Evolutionary conservation across 2,329 filamentous ascomycete species (phyloP).

Genomic region (Aspergillus eucalypticola): DNA sequence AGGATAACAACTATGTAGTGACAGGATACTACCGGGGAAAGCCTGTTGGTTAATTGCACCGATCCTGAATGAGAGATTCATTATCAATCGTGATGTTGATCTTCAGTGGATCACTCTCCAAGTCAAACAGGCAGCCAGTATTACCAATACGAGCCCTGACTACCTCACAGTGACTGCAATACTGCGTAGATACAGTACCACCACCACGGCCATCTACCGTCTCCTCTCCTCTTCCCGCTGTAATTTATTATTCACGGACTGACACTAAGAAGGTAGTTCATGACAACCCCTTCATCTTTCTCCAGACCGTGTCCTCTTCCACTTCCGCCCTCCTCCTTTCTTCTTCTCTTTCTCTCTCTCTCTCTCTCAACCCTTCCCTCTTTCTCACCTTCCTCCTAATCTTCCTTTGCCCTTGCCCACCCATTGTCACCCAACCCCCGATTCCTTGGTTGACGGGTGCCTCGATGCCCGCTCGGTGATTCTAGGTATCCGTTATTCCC

Average conservation of each 20-base stretch:
- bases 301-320: conserved; percentile 21
- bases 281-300: conserved; percentile 12
- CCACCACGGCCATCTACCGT: not conserved
- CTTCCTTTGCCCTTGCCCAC: not conserved
- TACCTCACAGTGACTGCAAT: not conserved
- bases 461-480: conserved; percentile 24
- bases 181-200: not conserved
- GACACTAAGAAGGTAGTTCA: conserved; percentile 6
- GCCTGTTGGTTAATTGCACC: not conserved
- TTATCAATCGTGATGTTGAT: not conserved
- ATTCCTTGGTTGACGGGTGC: conserved; percentile 15
- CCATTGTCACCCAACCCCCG: conserved; percentile 8
- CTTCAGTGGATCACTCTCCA: not conserved
- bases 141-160: conserved; percentile 2
- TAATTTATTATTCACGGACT: conserved; percentile 16
- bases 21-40: not conserved
- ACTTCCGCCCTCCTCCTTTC: conserved; percentile 8
- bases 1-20: not conserved
- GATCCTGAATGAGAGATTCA: not conserved
- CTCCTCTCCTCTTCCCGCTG: not conserved
- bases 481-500: conserved; percentile 7
- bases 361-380: not conserved
- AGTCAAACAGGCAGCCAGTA: not conserved
- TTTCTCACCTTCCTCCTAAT: not conserved
- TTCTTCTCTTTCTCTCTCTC: not conserved